A percentile compares a stretch with the other conserved stretches of the same genome.
These are phyloP conservation scores for Phytophthora chlamydospora DNA, from an alignment of 352 stramenopile genomes.

Conservation along the genomic window DNA sequence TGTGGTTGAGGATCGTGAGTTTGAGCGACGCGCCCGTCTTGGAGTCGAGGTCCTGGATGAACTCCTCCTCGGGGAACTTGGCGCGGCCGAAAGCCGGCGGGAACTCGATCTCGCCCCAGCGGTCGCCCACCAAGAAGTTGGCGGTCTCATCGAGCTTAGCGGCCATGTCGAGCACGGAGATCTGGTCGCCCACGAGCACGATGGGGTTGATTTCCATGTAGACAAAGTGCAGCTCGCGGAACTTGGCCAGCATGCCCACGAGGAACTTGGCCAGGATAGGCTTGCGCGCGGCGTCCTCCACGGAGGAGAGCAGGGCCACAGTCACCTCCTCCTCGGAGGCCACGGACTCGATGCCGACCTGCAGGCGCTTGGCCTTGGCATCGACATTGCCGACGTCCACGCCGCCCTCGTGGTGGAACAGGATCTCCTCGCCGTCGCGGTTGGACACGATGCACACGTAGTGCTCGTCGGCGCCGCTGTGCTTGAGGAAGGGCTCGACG, in stretches of 20 bases:
- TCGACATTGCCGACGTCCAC: constrained; percentile 97
- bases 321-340: constrained; percentile 80
- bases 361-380: constrained; percentile 91
- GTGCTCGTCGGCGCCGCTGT: constrained; percentile 94
- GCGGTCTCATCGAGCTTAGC: constrained; percentile 98
- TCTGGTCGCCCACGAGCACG: constrained; percentile 91
- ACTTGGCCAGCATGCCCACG: constrained; percentile 90
- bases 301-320: constrained; percentile 72
- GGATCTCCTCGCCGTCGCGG: constrained; percentile 94
- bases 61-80: constrained; percentile 96
- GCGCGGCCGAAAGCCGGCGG: constrained; percentile 95
- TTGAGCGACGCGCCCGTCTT: constrained; percentile 97
- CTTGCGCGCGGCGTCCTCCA: constrained; percentile 76
- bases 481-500: constrained; percentile 96
- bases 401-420: constrained; percentile 96
- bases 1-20: constrained; percentile 97
- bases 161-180: constrained; percentile 95
- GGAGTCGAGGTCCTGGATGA: constrained; percentile 94
- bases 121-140: constrained; percentile 91
- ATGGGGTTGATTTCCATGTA: constrained; percentile 99
- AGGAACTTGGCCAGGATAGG: constrained; percentile 91
- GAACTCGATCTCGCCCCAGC: constrained; percentile 96
- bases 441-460: constrained; percentile 97
- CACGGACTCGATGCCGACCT: constrained; percentile 82
- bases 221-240: constrained; percentile 96